These are phyloP conservation scores for Calonectria fujianensis DNA, from an alignment of 2,329 filamentous ascomycete species.

Conservation along the genomic window DNA sequence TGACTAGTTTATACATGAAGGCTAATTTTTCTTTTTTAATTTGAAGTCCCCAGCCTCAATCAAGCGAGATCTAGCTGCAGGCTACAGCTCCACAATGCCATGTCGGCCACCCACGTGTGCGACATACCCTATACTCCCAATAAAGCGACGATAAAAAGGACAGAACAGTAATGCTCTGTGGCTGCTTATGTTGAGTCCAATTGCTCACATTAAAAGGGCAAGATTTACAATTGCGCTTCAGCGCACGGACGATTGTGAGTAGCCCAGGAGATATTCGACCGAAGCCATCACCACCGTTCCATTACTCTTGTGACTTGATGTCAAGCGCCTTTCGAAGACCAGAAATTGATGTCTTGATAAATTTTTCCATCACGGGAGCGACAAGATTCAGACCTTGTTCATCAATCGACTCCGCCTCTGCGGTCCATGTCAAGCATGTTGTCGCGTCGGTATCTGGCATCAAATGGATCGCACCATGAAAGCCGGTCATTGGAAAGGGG, in stretches of 20 bases:
- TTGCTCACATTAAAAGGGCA: too few species aligned
- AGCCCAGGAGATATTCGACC: accelerated
- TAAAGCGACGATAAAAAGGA: background rate
- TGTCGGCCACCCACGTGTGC: too few species aligned
- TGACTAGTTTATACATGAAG: too few species aligned
- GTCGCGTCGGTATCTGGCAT: background rate
- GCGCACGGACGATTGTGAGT: background rate
- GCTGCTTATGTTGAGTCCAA: too few species aligned
- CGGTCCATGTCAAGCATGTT: slow-evolving; percentile 1
- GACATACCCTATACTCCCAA: background rate
- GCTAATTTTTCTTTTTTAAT: too few species aligned
- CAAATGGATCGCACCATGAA: slow-evolving; percentile 9
- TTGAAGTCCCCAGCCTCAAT: background rate
- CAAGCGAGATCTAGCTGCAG: background rate
- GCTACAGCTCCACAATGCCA: background rate
- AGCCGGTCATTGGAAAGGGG: slow-evolving; percentile 24
- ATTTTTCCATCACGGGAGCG: slow-evolving; percentile 13
- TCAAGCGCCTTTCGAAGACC: slow-evolving; percentile 10
- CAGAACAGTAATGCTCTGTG: too few species aligned
- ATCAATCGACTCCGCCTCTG: slow-evolving; percentile 13
- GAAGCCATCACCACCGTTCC: background rate
- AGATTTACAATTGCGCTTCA: too few species aligned
- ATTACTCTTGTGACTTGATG: background rate
- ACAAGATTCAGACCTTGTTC: slow-evolving; percentile 17
- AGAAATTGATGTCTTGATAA: slow-evolving; percentile 17